Conservation (phyloP, 1,284 basidiomycete species). For the Inonotus hispidus region DNA sequence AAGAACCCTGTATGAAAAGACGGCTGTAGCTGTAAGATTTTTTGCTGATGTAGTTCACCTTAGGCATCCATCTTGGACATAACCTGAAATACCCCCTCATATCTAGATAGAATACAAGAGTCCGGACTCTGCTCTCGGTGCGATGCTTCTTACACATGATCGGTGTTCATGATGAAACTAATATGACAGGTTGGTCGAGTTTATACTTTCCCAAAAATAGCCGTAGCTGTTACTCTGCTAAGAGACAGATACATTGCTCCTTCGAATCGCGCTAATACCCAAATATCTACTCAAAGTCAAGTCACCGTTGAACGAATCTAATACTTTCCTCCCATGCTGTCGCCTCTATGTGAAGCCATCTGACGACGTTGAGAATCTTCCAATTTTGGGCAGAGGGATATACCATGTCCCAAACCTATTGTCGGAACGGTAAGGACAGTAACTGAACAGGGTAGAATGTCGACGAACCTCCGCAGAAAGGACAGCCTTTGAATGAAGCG, state of each 20-base stretch:
- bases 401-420: slow-evolving; percentile 84
- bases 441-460: not conserved
- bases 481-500: slow-evolving; percentile 79
- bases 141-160: too few relatives aligned
- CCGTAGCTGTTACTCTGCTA: too few relatives aligned
- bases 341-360: slow-evolving; percentile 76
- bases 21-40: not conserved
- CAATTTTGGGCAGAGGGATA: slow-evolving; percentile 93
- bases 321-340: slow-evolving; percentile 60
- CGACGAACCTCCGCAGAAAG: slow-evolving; percentile 85
- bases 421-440: slow-evolving; percentile 15
- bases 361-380: slow-evolving; percentile 89
- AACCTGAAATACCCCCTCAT: too few relatives aligned
- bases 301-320: slow-evolving; percentile 21
- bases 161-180: too few relatives aligned
- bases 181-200: too few relatives aligned
- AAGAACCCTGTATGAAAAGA: not conserved
- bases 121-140: too few relatives aligned
- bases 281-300: not conserved
- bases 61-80: too few relatives aligned
- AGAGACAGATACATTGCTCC: not conserved
- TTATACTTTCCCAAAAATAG: too few relatives aligned
- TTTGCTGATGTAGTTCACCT: not conserved
- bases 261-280: not conserved
- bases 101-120: too few relatives aligned